phyloP scores from a whole-genome alignment of 768 basidiomycete species.

The Podaxis sp. region DNA sequence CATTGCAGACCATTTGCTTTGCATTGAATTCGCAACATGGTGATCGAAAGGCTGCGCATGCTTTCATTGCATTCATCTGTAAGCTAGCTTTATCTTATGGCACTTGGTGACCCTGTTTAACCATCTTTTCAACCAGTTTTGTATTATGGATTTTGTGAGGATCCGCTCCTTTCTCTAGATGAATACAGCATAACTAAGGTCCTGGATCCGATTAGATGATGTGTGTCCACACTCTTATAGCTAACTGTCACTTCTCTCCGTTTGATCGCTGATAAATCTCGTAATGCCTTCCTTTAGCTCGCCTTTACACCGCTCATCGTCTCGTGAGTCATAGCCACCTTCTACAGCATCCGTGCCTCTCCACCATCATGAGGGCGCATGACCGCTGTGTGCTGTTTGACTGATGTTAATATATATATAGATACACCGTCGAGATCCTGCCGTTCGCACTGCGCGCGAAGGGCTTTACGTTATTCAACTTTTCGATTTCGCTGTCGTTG shows the following conservation, averaged over 20 bases:
- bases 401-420: conserved; percentile 10
- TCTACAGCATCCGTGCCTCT: not conserved
- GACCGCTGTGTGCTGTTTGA: not conserved
- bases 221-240: conserved; percentile 15
- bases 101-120: not conserved
- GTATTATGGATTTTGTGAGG: conserved; percentile 33
- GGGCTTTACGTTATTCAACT: conserved; percentile 64
- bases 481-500: conserved; percentile 57
- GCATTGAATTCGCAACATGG: conserved; percentile 34
- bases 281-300: conserved; percentile 18
- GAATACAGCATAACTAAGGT: not conserved
- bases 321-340: conserved; percentile 21
- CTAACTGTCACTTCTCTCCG: not conserved
- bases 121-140: conserved; percentile 20
- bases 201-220: conserved; percentile 20
- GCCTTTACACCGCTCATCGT: conserved; percentile 34
- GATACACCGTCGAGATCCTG: conserved; percentile 31
- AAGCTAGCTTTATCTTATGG: conserved; percentile 9
- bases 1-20: conserved; percentile 54
- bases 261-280: not conserved
- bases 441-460: conserved; percentile 56
- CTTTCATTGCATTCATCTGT: conserved; percentile 50
- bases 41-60: conserved; percentile 43
- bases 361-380: not conserved
- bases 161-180: not conserved